These are phyloP conservation scores for Apodospora peruviana DNA, from an alignment of 495 filamentous ascomycete genomes.

Conservation along the genomic window DNA sequence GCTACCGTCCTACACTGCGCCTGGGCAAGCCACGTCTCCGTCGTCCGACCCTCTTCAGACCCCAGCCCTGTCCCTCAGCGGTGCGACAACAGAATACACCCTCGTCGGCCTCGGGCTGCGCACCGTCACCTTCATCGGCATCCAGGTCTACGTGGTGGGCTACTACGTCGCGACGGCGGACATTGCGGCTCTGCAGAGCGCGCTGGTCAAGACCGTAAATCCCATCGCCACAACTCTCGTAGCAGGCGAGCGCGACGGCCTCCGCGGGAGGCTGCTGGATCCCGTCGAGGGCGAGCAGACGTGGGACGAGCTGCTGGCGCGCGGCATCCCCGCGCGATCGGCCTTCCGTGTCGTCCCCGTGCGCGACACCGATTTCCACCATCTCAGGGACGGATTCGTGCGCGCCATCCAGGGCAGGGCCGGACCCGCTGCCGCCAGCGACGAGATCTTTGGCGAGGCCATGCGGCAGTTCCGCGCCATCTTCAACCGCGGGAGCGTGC, in stretches of 20 bases:
- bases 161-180: slow-evolving; percentile 80
- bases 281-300: slow-evolving; percentile 57
- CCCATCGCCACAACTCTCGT: slow-evolving; percentile 76
- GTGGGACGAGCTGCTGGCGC: slow-evolving; percentile 66
- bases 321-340: slow-evolving; percentile 57
- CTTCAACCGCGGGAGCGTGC: slow-evolving; percentile 70
- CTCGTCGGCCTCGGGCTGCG: slow-evolving; percentile 82
- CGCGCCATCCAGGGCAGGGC: slow-evolving; percentile 62
- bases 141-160: slow-evolving; percentile 92
- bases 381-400: slow-evolving; percentile 87
- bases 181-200: slow-evolving; percentile 50
- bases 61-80: slow-evolving; percentile 2
- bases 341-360: slow-evolving; percentile 76
- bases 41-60: slow-evolving; percentile 16
- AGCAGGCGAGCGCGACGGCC: slow-evolving; percentile 64
- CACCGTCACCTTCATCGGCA: slow-evolving; percentile 81
- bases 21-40: slow-evolving; percentile 14
- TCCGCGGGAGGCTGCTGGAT: slow-evolving; percentile 65
- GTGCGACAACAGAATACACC: slow-evolving; percentile 60
- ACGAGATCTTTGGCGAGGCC: slow-evolving; percentile 63
- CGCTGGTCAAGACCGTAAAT: slow-evolving; percentile 45
- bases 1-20: slow-evolving; percentile 42
- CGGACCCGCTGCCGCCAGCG: slow-evolving; percentile 47
- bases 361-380: slow-evolving; percentile 84
- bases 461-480: slow-evolving; percentile 70